phyloP scores from a whole-genome alignment of 495 filamentous ascomycete genomes.

The Neurospora sublineolata region DNA sequence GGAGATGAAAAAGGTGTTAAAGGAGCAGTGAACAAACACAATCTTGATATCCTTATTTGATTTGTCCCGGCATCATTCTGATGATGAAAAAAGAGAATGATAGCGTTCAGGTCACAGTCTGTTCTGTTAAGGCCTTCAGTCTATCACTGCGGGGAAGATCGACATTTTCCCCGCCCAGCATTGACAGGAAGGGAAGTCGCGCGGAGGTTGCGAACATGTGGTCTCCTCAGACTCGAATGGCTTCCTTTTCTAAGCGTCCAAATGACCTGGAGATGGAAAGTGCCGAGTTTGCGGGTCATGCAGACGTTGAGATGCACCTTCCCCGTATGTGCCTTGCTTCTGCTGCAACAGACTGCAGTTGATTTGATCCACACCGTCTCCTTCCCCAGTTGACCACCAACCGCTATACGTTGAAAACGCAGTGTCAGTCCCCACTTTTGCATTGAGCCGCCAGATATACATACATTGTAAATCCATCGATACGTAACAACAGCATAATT shows the following conservation, averaged over 20 bases:
- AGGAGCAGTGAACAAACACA: not conserved
- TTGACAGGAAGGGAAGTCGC: not conserved
- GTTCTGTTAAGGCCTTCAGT: not conserved
- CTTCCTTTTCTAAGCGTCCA: too few species aligned
- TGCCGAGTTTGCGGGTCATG: not conserved
- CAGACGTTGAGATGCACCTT: not conserved
- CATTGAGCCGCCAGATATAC: too few species aligned
- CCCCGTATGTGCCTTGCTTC: not conserved
- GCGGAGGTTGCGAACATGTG: not conserved
- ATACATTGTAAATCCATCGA: too few species aligned
- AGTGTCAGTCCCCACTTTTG: too few species aligned
- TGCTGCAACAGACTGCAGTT: not conserved
- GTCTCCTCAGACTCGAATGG: not conserved
- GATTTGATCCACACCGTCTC: not conserved
- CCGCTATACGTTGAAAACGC: too few species aligned
- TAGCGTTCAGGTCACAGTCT: not conserved
- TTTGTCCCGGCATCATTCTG: not conserved
- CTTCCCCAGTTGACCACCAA: not conserved
- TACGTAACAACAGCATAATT: too few species aligned
- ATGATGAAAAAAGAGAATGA: not conserved
- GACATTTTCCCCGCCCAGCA: not conserved
- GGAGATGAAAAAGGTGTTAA: not conserved
- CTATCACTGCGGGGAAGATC: not conserved
- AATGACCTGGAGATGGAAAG: not conserved
- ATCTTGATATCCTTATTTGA: not conserved